Evolutionary conservation across 2,329 filamentous ascomycete species (phyloP).

Genomic region (Colletotrichum destructivum): DNA sequence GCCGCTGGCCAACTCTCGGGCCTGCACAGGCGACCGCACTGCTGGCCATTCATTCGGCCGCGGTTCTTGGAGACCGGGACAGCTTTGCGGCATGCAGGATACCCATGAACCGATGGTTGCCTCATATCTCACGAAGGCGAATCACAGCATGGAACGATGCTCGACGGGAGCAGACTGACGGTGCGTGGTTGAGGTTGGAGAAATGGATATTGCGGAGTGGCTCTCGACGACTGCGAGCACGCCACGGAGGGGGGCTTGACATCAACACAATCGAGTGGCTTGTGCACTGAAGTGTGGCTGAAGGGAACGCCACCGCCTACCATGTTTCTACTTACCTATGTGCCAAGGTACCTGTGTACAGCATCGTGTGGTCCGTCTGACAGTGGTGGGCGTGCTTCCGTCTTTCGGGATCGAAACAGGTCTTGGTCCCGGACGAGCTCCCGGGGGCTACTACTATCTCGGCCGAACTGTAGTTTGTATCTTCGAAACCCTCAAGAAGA

Average conservation of each 20-base stretch:
- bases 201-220: neutral
- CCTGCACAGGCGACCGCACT: constrained; percentile 34
- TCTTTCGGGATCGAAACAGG: neutral
- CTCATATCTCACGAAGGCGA: constrained; percentile 26
- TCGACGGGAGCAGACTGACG: neutral
- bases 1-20: constrained; percentile 41
- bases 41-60: constrained; percentile 40
- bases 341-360: too few relatives aligned
- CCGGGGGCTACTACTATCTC: neutral
- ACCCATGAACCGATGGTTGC: neutral
- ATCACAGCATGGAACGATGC: constrained; percentile 11
- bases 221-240: neutral
- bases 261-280: neutral
- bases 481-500: neutral
- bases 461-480: neutral
- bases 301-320: neutral
- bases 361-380: neutral
- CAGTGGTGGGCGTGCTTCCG: neutral
- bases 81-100: constrained; percentile 18
- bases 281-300: constrained; percentile 8
- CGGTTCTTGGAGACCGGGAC: constrained; percentile 24
- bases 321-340: neutral
- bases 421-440: neutral
- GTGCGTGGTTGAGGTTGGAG: neutral
- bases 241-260: too few relatives aligned